These are phyloP conservation scores for Paracorniculantispora psalliotae DNA, from an alignment of 2,329 filamentous ascomycete species.

Conservation along the genomic window DNA sequence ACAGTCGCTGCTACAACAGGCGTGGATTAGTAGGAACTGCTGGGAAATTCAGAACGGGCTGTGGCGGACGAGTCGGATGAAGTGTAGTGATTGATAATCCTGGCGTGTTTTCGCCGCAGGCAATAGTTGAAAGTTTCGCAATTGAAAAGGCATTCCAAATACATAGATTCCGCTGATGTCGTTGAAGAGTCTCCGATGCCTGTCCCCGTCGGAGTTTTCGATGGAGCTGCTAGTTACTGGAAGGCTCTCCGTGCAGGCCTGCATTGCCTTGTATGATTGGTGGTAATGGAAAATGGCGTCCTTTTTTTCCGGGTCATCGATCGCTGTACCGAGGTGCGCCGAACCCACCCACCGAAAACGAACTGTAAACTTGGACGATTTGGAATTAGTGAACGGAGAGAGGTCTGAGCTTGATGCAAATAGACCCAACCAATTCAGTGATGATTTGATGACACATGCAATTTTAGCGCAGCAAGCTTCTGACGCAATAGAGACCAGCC, in stretches of 20 bases:
- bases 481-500: neutral
- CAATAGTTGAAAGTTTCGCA: neutral
- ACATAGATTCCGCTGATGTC: neutral
- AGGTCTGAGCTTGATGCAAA: neutral
- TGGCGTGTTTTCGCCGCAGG: too few species aligned
- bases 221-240: neutral
- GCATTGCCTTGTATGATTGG: neutral
- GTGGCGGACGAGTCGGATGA: neutral
- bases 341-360: neutral
- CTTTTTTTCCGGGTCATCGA: neutral
- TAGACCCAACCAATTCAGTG: neutral
- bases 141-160: neutral
- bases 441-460: constrained; percentile 4
- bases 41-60: neutral
- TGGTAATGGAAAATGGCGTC: neutral
- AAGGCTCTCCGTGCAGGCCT: neutral
- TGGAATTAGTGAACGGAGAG: neutral
- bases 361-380: neutral
- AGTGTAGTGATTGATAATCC: neutral
- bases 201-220: neutral
- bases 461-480: neutral
- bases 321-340: neutral
- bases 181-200: neutral
- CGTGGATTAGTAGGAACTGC: neutral
- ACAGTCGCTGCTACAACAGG: neutral